Evolutionary conservation across 169 alveolate genomes (phyloP).

Genomic region (Cystoisospora suis): DNA sequence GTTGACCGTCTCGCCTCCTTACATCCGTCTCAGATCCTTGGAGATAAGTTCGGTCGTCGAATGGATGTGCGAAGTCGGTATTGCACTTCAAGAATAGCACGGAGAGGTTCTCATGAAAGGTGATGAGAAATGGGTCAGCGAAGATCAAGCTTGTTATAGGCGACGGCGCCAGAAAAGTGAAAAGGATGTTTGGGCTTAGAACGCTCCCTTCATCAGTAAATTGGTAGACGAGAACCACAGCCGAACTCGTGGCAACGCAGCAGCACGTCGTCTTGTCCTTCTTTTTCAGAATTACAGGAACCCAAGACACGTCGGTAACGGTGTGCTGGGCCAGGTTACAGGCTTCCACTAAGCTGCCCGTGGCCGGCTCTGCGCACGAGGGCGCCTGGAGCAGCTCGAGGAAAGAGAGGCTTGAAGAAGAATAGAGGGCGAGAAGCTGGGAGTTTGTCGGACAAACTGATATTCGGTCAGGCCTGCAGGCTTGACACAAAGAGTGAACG

Average conservation of each 20-base stretch:
- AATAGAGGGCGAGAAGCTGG: slow-evolving; percentile 1
- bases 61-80: background rate
- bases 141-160: background rate
- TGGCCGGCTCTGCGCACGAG: background rate
- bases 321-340: background rate
- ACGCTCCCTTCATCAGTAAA: background rate
- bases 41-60: background rate
- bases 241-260: background rate
- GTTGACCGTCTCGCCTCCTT: too few species aligned
- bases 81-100: background rate
- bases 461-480: background rate
- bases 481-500: background rate
- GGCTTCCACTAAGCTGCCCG: background rate
- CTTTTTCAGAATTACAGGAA: slow-evolving; percentile 5
- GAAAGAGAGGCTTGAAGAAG: background rate
- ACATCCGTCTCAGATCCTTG: background rate
- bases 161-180: background rate
- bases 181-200: background rate
- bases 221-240: background rate
- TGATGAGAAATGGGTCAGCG: background rate
- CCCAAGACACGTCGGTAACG: background rate
- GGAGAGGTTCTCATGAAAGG: background rate
- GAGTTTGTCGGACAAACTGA: background rate
- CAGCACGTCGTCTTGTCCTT: background rate
- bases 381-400: background rate